A percentile compares a stretch with the other conserved stretches of the same genome.
phyloP scores from a whole-genome alignment of 148 eudicot genomes.

The Rhododendron ferrugineum region DNA sequence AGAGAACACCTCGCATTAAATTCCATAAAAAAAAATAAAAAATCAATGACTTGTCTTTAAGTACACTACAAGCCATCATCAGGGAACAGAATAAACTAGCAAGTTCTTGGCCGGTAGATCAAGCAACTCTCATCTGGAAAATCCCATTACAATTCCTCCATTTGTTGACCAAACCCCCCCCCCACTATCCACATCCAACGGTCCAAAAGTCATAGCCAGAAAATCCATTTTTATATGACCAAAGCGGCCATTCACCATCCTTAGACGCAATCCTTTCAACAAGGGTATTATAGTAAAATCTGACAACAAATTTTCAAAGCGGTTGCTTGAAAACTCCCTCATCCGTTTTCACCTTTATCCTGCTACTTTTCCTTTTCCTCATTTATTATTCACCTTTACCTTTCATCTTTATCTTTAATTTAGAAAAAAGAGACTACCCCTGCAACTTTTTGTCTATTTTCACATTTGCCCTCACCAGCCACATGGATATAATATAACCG shows the following conservation, averaged over 20 bases:
- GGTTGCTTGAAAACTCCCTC: neutral
- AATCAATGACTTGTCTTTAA: neutral
- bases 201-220: constrained; percentile 8
- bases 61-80: neutral
- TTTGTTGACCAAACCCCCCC: constrained; percentile 14
- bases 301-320: neutral
- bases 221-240: neutral
- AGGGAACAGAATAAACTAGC: neutral
- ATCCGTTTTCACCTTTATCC: neutral
- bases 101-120: neutral
- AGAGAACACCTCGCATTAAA: neutral
- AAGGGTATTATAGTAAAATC: neutral
- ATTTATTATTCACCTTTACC: neutral
- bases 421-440: neutral
- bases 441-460: neutral
- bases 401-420: neutral
- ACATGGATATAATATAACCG: neutral
- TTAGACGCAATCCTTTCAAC: neutral
- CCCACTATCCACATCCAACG: neutral
- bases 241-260: neutral
- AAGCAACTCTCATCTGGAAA: neutral
- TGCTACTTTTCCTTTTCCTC: neutral
- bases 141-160: neutral
- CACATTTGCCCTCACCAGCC: neutral
- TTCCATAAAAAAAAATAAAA: neutral